Conservation (phyloP, 1,139 yeast species). For the Blastobotrys illinoisensis region DNA sequence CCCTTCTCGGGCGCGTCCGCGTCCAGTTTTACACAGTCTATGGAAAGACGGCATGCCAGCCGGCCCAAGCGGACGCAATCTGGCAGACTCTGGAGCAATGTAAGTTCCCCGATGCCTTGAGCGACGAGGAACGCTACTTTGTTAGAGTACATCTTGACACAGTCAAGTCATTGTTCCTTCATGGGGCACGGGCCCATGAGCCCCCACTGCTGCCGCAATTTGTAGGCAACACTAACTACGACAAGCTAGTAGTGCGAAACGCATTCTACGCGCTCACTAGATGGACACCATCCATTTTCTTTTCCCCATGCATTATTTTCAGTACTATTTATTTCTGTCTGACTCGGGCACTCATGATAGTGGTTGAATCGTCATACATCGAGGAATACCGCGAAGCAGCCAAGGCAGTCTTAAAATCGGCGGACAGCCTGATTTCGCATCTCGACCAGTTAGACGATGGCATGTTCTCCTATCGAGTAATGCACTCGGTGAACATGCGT, state of each 20-base stretch:
- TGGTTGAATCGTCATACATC: not conserved
- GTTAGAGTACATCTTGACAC: not conserved
- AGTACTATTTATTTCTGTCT: slow-evolving; percentile 1
- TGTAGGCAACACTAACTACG: not conserved
- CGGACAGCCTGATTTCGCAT: not conserved
- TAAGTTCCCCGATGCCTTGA: not conserved
- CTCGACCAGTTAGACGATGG: slow-evolving; percentile 2
- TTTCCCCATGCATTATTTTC: slow-evolving; percentile 2
- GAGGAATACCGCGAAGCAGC: not conserved
- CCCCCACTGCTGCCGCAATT: not conserved
- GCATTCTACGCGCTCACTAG: not conserved
- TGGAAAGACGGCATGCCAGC: not conserved
- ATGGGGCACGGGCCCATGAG: not conserved
- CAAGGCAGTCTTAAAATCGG: not conserved
- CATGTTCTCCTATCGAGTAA: slow-evolving; percentile 1
- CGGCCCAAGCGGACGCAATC: not conserved
- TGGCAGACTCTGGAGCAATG: not conserved
- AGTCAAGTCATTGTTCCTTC: not conserved
- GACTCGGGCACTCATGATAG: not conserved
- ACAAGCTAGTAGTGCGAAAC: not conserved
- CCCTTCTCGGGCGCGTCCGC: not conserved
- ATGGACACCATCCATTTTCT: not conserved
- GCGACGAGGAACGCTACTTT: not conserved
- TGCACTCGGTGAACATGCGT: not conserved
- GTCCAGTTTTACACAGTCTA: not conserved